A percentile compares a stretch with the other conserved stretches of the same genome.
Conservation (phyloP, 2,329 filamentous ascomycete species). For the Claviceps monticola region DNA sequence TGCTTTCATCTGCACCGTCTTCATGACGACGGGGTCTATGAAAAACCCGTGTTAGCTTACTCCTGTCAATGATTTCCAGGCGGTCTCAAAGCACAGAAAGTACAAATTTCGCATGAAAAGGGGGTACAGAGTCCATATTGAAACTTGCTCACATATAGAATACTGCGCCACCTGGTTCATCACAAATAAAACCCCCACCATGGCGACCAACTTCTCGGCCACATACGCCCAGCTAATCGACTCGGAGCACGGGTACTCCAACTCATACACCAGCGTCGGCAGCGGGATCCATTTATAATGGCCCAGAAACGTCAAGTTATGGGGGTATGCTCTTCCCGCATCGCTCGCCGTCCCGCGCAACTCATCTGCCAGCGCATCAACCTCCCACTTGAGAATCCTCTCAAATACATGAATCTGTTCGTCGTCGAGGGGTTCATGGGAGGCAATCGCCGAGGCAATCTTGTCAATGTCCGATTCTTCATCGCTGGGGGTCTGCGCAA, state of each 20-base stretch:
- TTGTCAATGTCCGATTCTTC: conserved; percentile 41
- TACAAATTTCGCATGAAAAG: background rate
- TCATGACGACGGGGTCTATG: conserved; percentile 52
- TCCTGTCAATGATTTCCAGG: background rate
- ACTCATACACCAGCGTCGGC: conserved; percentile 66
- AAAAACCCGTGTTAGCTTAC: conserved; percentile 3
- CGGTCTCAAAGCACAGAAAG: background rate
- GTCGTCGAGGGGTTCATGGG: conserved; percentile 42
- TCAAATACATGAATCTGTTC: conserved; percentile 51
- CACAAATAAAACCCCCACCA: conserved; percentile 58
- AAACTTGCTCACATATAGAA: conserved; percentile 42
- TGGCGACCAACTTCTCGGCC: conserved; percentile 55
- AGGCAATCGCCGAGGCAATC: conserved; percentile 48
- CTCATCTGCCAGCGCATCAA: conserved; percentile 50
- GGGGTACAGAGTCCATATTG: background rate
- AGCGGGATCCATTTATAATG: conserved; percentile 62
- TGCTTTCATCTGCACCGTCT: conserved; percentile 54
- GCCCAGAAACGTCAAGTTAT: conserved; percentile 51
- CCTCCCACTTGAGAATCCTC: conserved; percentile 51
- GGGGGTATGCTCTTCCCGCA: conserved; percentile 43
- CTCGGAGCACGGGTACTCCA: conserved; percentile 58
- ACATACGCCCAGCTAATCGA: conserved; percentile 63
- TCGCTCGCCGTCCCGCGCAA: conserved; percentile 47
- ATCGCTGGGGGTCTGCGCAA: conserved; percentile 17
- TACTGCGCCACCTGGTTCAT: conserved; percentile 70